These are phyloP conservation scores for Ustilago tritici DNA, from an alignment of 1,284 basidiomycete genomes.

Conservation along the genomic window DNA sequence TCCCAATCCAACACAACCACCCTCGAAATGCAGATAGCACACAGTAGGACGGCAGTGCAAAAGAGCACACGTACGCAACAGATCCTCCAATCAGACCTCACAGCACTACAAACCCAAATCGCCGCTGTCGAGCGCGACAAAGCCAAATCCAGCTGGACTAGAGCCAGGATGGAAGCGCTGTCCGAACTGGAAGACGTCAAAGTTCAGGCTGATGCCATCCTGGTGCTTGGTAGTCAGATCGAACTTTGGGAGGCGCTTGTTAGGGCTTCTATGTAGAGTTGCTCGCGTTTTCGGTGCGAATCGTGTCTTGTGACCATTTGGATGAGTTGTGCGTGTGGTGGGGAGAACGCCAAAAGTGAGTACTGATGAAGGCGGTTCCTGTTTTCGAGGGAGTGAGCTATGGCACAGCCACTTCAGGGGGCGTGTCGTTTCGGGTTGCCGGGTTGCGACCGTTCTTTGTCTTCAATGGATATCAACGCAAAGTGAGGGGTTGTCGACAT, in stretches of 20 bases:
- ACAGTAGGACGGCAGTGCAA: neutral
- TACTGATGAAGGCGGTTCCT: no score
- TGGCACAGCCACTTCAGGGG: no score
- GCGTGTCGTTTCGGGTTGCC: no score
- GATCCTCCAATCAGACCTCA: conserved; percentile 10
- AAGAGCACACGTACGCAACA: conserved; percentile 4
- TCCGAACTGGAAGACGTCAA: conserved; percentile 33
- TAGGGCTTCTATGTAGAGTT: neutral
- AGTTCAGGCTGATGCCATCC: conserved; percentile 32
- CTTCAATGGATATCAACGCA: no score
- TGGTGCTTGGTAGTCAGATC: conserved; percentile 24
- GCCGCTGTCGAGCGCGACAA: conserved; percentile 23
- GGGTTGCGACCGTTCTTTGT: no score
- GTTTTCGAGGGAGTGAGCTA: no score
- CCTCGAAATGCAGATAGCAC: conserved; percentile 11
- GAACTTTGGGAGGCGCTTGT: conserved; percentile 25
- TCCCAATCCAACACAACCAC: conserved; percentile 10
- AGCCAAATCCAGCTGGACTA: conserved; percentile 17
- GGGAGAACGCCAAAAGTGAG: no score
- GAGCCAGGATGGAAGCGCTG: conserved; percentile 26
- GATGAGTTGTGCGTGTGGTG: no score
- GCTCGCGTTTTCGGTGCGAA: no score
- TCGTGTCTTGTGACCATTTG: no score
- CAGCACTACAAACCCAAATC: conserved; percentile 3
- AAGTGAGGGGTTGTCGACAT: no score